These are phyloP conservation scores for Wallacemonas sp. DNA, from an alignment of 208 protist genomes.

Conservation along the genomic window DNA sequence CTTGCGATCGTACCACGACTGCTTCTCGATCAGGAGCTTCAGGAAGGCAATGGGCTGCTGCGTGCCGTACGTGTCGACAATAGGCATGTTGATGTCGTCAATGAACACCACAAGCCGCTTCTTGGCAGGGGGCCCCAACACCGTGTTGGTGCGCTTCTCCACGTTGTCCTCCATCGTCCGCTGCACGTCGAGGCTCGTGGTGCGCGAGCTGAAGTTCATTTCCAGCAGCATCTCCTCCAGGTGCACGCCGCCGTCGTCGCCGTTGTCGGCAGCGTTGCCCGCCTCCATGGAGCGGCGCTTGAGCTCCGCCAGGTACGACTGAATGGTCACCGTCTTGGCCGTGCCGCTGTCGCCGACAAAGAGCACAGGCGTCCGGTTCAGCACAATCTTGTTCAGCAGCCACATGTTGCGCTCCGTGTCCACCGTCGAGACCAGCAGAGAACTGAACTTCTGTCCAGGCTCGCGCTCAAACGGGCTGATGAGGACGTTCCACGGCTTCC, in stretches of 20 bases:
- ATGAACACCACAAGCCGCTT: constrained; percentile 97
- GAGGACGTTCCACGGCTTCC: constrained; percentile 96
- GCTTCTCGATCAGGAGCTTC: constrained; percentile 97
- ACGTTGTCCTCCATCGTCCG: constrained; percentile 97
- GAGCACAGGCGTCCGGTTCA: constrained; percentile 92
- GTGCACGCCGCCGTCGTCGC: constrained; percentile 65
- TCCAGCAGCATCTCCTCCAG: constrained; percentile 93
- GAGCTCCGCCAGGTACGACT: constrained; percentile 93
- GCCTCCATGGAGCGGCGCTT: constrained; percentile 66
- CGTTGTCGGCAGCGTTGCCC: not conserved
- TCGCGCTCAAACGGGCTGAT: constrained; percentile 93
- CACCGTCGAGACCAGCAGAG: constrained; percentile 97
- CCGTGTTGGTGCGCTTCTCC: constrained; percentile 96
- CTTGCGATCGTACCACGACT: constrained; percentile 97
- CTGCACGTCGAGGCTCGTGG: constrained; percentile 96
- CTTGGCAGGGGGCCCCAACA: constrained; percentile 94
- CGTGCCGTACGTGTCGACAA: constrained; percentile 98
- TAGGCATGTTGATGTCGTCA: constrained; percentile 99
- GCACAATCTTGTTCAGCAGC: constrained; percentile 94
- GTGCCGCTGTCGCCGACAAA: constrained; percentile 98
- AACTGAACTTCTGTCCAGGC: constrained; percentile 91
- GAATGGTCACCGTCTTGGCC: constrained; percentile 98
- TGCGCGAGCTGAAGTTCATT: constrained; percentile 98
- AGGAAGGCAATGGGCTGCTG: constrained; percentile 99
- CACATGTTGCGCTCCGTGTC: constrained; percentile 98